Conservation (phyloP, 371 early-diverging fungal species). For the Smittium mucronatum region DNA sequence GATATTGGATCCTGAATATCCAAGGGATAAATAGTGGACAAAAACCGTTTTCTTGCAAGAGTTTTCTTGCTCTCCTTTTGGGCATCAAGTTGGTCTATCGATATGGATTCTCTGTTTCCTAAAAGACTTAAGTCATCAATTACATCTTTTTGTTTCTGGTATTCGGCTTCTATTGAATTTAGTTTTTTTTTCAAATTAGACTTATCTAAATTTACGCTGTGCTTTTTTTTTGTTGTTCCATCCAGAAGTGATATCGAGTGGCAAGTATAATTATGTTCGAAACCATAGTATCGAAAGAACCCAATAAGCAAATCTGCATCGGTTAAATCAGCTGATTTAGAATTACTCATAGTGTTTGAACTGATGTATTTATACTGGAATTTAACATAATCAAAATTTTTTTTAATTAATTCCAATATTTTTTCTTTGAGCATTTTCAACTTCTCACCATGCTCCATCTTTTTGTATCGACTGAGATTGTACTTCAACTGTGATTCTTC, state of each 20-base stretch:
- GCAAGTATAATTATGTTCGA: background rate
- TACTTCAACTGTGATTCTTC: background rate
- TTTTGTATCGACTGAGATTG: background rate
- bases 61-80: background rate
- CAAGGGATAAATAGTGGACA: background rate
- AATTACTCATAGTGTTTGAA: background rate
- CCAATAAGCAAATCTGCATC: slow-evolving; percentile 3
- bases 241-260: background rate
- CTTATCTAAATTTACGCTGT: background rate
- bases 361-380: background rate
- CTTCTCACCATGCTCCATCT: background rate
- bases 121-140: too few relatives aligned
- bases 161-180: background rate
- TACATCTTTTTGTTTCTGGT: background rate
- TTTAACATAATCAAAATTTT: background rate
- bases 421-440: background rate
- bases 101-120: background rate
- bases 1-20: background rate
- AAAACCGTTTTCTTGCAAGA: background rate
- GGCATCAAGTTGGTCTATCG: background rate
- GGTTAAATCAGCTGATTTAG: background rate
- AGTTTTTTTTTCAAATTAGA: background rate
- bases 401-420: background rate
- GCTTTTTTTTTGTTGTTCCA: background rate
- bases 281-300: slow-evolving; percentile 9